phyloP scores from a whole-genome alignment of 768 basidiomycete species.

The Tulasnella sp. region DNA sequence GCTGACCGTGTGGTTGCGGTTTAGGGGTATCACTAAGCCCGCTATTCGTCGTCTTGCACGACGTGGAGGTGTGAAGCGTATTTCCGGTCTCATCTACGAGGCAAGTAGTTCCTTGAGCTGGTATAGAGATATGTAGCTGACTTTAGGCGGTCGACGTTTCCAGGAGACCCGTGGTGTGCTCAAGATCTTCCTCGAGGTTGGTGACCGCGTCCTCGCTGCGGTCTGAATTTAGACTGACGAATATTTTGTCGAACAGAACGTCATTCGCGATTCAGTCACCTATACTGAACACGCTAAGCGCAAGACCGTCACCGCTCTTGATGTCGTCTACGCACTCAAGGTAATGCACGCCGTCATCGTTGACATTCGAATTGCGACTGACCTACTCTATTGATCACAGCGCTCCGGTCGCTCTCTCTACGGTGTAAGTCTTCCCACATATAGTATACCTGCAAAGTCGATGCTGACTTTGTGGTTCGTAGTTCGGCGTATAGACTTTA shows the following conservation, averaged over 20 bases:
- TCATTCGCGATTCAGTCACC: slow-evolving; percentile 39
- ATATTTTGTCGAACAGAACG: slow-evolving; percentile 17
- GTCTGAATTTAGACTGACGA: neutral
- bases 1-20: slow-evolving; percentile 19
- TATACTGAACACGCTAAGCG: slow-evolving; percentile 41
- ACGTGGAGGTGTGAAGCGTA: slow-evolving; percentile 40
- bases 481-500: slow-evolving; percentile 23
- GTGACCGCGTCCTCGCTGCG: neutral
- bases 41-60: slow-evolving; percentile 38
- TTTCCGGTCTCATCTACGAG: slow-evolving; percentile 31
- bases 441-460: neutral
- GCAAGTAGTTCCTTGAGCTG: neutral
- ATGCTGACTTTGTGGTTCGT: neutral
- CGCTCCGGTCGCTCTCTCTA: slow-evolving; percentile 11
- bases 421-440: slow-evolving; percentile 1
- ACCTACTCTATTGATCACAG: neutral
- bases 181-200: slow-evolving; percentile 33
- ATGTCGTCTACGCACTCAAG: slow-evolving; percentile 40
- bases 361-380: neutral
- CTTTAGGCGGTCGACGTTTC: neutral
- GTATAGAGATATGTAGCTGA: neutral
- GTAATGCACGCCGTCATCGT: neutral
- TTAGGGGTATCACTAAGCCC: slow-evolving; percentile 38
- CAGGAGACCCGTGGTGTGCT: slow-evolving; percentile 37
- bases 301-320: slow-evolving; percentile 33